Base-by-base conservation (phyloP, 192 early-diverging fungal species). In the Kappamyces sp. region DNA sequence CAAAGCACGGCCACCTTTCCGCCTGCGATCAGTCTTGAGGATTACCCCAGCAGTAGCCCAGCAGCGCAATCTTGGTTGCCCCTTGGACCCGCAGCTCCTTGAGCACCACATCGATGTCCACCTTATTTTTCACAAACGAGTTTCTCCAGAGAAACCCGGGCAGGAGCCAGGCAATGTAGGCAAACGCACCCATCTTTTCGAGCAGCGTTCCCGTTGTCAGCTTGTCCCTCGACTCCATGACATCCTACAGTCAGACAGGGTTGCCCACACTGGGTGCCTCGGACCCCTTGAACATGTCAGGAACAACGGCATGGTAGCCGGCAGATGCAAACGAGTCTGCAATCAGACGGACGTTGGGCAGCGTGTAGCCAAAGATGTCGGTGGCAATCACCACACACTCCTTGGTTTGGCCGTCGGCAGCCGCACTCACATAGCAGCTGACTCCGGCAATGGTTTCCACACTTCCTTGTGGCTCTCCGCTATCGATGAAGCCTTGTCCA, bases 361-460 rank as follows among this genome's bases (percentile, higher is more conserved):
- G 47, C 47, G 15, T 70, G 60, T 57, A 66, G 14, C 69, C 69
- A 54, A 70, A 70, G 35, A 70, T 49, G 42, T 70, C 69, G 0
- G 64, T 61, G 30, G 47, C 51, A 11, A 70, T 62, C 30, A 70
- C 41, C 5, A 70, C 57, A 22, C 11, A 39, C 22, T 4, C 4
- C 43, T 48, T 37, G 33, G 39, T 43, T n/a, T 6, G 29, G 22
- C 30, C 11, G 11, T 8, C 12, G 3, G 64, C 54, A 1, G n/a
- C 3, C 8, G 64, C 58, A 3, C n/a, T n/a, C n/a, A 70, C 48
- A 45, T 70, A 70, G 45, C 29, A 32, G 33, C 30, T 41, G 60
- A 67, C 51, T 1, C 64, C 63, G 11, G 45, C 60, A 35, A 67
- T 59, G 37, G 38, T 45, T 39, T 47, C 47, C 7, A 47, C 30